Conservation (phyloP, 2,329 filamentous ascomycete species). For the Cladophialophora psammophila region DNA sequence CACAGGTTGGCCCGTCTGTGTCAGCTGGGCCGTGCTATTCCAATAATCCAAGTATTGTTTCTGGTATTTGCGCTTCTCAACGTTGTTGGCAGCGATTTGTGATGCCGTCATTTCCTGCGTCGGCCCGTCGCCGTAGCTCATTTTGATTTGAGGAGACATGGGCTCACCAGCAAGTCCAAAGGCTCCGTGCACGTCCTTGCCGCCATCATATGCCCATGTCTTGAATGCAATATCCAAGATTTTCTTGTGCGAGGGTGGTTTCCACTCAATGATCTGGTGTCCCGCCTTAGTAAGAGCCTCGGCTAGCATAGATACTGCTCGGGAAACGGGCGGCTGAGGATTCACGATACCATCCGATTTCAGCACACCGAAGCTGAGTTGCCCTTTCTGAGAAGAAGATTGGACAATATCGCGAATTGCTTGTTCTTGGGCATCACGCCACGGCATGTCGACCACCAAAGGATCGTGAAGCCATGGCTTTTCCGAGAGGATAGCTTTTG, state of each 20-base stretch:
- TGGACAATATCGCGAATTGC: conserved; percentile 51
- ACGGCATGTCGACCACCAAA: conserved; percentile 70
- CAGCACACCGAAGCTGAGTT: conserved; percentile 64
- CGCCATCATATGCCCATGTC: conserved; percentile 59
- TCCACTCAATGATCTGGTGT: conserved; percentile 67
- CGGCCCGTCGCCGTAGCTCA: conserved; percentile 46
- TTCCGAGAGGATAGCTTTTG: conserved; percentile 63
- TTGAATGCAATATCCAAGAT: conserved; percentile 49
- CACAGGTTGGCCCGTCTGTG: conserved; percentile 60
- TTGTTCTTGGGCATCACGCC: conserved; percentile 59
- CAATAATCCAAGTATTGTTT: conserved; percentile 69
- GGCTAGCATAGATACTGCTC: conserved; percentile 61
- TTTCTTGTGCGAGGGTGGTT: conserved; percentile 59
- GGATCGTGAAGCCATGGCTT: conserved; percentile 73
- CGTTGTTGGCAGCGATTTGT: conserved; percentile 58
- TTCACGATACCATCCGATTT: conserved; percentile 59
- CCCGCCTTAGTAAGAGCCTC: conserved; percentile 60
- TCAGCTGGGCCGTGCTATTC: conserved; percentile 62
- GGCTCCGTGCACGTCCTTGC: conserved; percentile 58
- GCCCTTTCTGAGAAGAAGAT: conserved; percentile 41
- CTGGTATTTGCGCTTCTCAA: conserved; percentile 63
- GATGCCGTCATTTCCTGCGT: conserved; percentile 49
- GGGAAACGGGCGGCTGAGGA: conserved; percentile 64
- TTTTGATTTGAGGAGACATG: conserved; percentile 52
- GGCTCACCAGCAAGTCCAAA: conserved; percentile 65